Conservation (phyloP, 805 yeast genomes). For the Diddensiella santjacobensis region DNA sequence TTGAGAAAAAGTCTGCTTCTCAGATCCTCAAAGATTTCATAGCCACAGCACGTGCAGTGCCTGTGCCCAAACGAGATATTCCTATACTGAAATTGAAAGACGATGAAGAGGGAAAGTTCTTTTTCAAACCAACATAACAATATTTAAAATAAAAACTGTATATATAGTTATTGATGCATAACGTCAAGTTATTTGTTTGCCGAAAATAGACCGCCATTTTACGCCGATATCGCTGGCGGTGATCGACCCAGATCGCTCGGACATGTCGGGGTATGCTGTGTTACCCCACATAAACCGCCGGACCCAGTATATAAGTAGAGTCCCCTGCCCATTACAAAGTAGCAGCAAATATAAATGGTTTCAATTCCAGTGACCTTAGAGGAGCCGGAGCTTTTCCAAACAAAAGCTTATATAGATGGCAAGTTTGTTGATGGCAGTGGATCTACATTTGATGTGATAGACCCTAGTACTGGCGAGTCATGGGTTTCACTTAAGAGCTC, state of each 20-base stretch:
- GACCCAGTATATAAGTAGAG: not conserved
- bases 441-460: constrained; percentile 57
- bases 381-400: constrained; percentile 8
- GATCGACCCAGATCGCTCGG: not conserved
- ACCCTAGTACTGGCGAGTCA: constrained; percentile 62
- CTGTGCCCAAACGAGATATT: constrained; percentile 43
- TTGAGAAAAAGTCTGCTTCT: too few relatives aligned
- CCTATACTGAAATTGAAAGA: constrained; percentile 12
- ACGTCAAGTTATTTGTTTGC: too few relatives aligned
- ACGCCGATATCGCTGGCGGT: not conserved
- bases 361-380: constrained; percentile 4
- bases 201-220: too few relatives aligned
- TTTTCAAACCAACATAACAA: too few relatives aligned
- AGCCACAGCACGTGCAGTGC: constrained; percentile 47
- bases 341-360: not conserved
- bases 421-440: constrained; percentile 53
- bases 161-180: too few relatives aligned
- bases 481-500: constrained; percentile 37
- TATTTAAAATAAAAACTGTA: too few relatives aligned
- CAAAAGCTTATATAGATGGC: constrained; percentile 51
- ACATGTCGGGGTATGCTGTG: not conserved
- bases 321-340: not conserved
- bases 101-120: not conserved
- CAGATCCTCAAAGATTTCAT: constrained; percentile 58
- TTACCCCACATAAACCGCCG: not conserved